Conservation (phyloP, 1,284 basidiomycete species). For the Cutaneotrichosporon curvatum region DNA sequence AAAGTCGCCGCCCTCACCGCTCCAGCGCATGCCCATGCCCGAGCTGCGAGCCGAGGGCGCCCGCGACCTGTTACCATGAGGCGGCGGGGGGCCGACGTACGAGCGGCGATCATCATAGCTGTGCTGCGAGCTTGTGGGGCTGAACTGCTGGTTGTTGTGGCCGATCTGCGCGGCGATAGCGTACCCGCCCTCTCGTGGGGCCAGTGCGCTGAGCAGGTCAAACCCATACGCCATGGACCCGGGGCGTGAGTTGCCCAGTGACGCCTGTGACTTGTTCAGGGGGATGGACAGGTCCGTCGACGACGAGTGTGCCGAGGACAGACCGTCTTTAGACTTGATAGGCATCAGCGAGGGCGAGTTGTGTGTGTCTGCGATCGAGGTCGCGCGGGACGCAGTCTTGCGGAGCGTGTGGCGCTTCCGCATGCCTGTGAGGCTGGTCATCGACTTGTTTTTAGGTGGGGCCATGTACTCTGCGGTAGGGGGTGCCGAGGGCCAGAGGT, state of each 20-base stretch:
- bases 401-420: constrained; percentile 13
- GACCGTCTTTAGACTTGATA: constrained; percentile 8
- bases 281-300: constrained; percentile 32
- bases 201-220: constrained; percentile 37
- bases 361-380: constrained; percentile 11
- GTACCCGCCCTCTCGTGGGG: constrained; percentile 45
- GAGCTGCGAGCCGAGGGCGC: constrained; percentile 34
- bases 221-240: constrained; percentile 32
- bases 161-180: constrained; percentile 42
- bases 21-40: constrained; percentile 43
- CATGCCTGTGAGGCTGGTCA: constrained; percentile 27
- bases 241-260: constrained; percentile 20
- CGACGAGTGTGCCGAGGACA: constrained; percentile 40
- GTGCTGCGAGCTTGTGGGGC: constrained; percentile 15
- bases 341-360: constrained; percentile 13
- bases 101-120: constrained; percentile 26
- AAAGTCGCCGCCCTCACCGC: constrained; percentile 34
- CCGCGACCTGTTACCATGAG: constrained; percentile 8
- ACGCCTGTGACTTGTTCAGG: constrained; percentile 31
- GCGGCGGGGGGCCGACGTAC: constrained; percentile 12
- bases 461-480: constrained; percentile 12
- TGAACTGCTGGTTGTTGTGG: constrained; percentile 10
- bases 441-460: constrained; percentile 30
- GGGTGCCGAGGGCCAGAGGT: constrained; percentile 31
- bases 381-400: constrained; percentile 14